Conservation (phyloP, 257 asterid species). For the Gardenia jasminoides region DNA sequence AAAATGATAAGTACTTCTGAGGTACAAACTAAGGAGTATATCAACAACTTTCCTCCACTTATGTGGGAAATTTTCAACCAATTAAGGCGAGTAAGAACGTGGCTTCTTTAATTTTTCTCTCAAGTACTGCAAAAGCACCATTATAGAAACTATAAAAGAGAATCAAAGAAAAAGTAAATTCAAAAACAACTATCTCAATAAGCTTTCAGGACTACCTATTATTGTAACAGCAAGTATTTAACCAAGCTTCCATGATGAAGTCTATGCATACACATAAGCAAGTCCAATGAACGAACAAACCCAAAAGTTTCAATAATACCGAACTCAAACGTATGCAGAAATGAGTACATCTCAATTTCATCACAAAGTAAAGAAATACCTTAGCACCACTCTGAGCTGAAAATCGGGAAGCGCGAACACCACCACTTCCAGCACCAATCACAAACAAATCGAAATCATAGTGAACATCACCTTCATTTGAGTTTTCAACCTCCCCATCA, state of each 20-base stretch:
- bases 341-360: not conserved
- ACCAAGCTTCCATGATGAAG: not conserved
- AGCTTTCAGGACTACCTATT: not conserved
- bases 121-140: no score
- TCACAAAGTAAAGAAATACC: constrained; percentile 36
- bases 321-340: not conserved
- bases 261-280: not conserved
- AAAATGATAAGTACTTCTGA: not conserved
- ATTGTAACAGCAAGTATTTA: not conserved
- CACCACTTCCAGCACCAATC: constrained; percentile 98
- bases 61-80: not conserved
- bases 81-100: not conserved
- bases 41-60: not conserved
- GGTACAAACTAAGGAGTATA: no score
- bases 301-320: no score
- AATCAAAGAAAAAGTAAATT: not conserved
- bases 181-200: not conserved
- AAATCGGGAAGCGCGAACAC: constrained; percentile 90
- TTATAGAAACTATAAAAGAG: no score
- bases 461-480: constrained; percentile 42
- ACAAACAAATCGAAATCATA: constrained; percentile 91
- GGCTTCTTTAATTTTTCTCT: not conserved
- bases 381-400: constrained; percentile 93
- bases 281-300: not conserved
- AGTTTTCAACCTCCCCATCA: constrained; percentile 60